Base-by-base conservation (phyloP, 148 eudicot species). In the Silene conica region DNA sequence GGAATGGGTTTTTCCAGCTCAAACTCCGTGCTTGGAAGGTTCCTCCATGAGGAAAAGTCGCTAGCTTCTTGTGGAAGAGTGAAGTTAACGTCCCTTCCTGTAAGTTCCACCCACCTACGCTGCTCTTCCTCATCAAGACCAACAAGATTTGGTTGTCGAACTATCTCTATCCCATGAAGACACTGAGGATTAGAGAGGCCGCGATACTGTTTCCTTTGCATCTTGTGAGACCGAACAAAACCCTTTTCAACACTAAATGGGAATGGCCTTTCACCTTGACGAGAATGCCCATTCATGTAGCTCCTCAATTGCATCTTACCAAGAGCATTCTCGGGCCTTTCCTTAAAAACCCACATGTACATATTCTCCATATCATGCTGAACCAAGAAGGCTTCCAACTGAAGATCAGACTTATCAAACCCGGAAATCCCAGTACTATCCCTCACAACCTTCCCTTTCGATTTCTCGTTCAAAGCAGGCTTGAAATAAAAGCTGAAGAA, bases 231-330 rank as follows among this genome's bases (percentile, higher is more conserved):
- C n/a, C 97, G 83, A 64, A 89, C 93, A 75, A 91, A 91, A 26
- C 97, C 97, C 84, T 83, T 89, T 31, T 91, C 93, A 3, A 71
- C 86, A 58, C 97, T 85, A 73, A 87, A 91, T 0, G 97, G 97
- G 70, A 91, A 91, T 0, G 85, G 87, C 6, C 85, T 80, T 54
- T 91, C 91, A 6, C 97, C 93, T 69, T 86, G 90, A 23, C 97
- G 82, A 18, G 93, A 89, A 73, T 91, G 97, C 63, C 97, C 93
- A 56, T 91, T 91, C 97, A 91, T 91, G 79, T 81, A 91, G 74
- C 97, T 91, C 68, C 93, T 89, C 81, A 91, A 78, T 74, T 89
- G 97, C 97, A 91, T 91, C 88, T 89, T 91, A 15, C 97, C 97
- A 66, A 91, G 69, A 1, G 93, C 97, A 80, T 89, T 87, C 55